Evolutionary conservation across 805 yeast genomes (phyloP).

Genomic region (Kazachstania martiniae): DNA sequence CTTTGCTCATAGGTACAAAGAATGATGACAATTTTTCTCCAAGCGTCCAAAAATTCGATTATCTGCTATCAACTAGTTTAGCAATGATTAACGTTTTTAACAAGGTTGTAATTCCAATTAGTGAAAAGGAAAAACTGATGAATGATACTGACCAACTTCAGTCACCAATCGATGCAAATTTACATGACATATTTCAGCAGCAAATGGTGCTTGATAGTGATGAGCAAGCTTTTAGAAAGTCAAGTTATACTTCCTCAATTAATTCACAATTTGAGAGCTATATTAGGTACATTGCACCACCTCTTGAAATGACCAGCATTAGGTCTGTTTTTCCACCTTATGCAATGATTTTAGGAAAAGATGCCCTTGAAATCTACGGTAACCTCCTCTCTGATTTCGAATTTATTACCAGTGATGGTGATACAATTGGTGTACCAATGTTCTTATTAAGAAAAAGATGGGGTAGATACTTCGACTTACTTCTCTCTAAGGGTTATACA

Average conservation of each 20-base stretch:
- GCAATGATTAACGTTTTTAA: slow-evolving; percentile 40
- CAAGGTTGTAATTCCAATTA: slow-evolving; percentile 7
- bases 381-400: slow-evolving; percentile 60
- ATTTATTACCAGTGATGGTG: slow-evolving; percentile 57
- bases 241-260: slow-evolving; percentile 9
- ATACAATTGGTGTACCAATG: slow-evolving; percentile 50
- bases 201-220: slow-evolving; percentile 1
- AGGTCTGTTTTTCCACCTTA: slow-evolving; percentile 56
- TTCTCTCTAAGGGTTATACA: slow-evolving; percentile 55
- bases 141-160: background rate
- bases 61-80: slow-evolving; percentile 40
- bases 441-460: slow-evolving; percentile 58
- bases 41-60: slow-evolving; percentile 33
- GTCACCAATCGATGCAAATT: slow-evolving; percentile 4
- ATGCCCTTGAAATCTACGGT: slow-evolving; percentile 58
- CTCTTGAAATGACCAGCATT: slow-evolving; percentile 50
- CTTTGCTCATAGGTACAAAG: slow-evolving; percentile 44
- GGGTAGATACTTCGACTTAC: slow-evolving; percentile 60
- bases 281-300: slow-evolving; percentile 66
- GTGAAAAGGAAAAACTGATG: background rate
- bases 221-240: slow-evolving; percentile 3
- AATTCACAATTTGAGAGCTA: slow-evolving; percentile 47
- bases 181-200: background rate
- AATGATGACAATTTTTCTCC: slow-evolving; percentile 18
- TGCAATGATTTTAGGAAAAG: slow-evolving; percentile 68